Percentiles rank a stretch among this genome's conserved stretches.
phyloP scores from a whole-genome alignment of 2,329 filamentous ascomycete genomes.

The Ophiostoma angusticollis region DNA sequence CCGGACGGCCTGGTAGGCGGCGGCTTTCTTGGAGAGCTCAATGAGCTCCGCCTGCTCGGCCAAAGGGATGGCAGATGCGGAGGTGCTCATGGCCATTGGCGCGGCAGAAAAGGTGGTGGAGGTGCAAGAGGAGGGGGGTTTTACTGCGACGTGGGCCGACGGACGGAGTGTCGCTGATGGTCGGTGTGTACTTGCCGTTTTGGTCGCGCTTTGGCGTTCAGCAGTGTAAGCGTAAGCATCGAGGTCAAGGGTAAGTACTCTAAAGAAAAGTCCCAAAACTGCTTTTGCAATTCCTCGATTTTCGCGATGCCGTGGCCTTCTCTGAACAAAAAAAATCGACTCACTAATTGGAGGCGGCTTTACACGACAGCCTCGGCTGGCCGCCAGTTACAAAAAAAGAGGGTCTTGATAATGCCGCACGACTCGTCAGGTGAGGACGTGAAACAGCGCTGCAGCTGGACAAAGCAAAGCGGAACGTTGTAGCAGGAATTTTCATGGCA shows the following conservation, averaged over 20 bases:
- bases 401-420: constrained; percentile 9
- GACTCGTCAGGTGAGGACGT: no score
- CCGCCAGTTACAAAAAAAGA: constrained; percentile 5
- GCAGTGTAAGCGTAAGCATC: no score
- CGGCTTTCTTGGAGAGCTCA: constrained; percentile 62
- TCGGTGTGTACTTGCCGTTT: no score
- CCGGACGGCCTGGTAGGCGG: constrained; percentile 59
- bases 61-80: constrained; percentile 15
- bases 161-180: no score
- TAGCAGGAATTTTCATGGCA: constrained; percentile 3
- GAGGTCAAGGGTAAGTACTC: no score
- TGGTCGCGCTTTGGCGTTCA: no score
- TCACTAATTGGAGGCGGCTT: constrained; percentile 6
- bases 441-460: constrained; percentile 2
- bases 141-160: no score
- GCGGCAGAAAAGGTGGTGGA: neutral
- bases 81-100: constrained; percentile 23
- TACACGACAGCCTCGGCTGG: neutral
- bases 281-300: no score
- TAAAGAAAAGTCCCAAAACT: no score
- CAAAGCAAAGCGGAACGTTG: neutral
- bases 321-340: constrained; percentile 12
- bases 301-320: neutral
- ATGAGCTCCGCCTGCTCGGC: constrained; percentile 30
- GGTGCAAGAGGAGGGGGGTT: neutral